Percentiles rank a stretch among this genome's conserved stretches.
Conservation (phyloP, 2,329 filamentous ascomycete genomes). For the Tolypocladium paradoxum region DNA sequence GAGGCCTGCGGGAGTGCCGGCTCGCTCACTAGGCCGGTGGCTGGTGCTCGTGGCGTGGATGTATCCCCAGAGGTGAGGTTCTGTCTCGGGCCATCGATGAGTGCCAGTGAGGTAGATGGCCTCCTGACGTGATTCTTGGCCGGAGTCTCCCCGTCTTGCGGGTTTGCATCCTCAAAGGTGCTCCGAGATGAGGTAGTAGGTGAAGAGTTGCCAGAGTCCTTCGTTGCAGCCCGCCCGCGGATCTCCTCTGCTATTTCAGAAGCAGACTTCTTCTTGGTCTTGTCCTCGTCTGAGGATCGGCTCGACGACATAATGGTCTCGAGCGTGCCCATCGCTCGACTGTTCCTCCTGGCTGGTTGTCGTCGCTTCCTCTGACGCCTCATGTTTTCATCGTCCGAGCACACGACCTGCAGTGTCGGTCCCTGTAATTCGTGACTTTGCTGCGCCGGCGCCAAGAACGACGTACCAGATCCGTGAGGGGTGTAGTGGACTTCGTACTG, state of each 20-base stretch:
- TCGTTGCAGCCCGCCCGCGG: conserved; percentile 34
- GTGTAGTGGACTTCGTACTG: conserved; percentile 56
- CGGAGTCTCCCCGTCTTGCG: conserved; percentile 7
- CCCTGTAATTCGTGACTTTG: conserved; percentile 26
- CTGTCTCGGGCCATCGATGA: conserved; percentile 25
- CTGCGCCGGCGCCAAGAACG: conserved; percentile 27
- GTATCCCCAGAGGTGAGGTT: conserved; percentile 16
- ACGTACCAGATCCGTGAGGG: conserved; percentile 47
- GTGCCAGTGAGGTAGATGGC: conserved; percentile 22
- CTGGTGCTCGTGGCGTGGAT: conserved; percentile 21
- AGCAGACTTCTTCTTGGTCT: conserved; percentile 47
- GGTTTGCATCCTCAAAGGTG: conserved; percentile 16
- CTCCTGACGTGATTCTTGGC: conserved; percentile 13
- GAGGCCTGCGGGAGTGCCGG: conserved; percentile 49
- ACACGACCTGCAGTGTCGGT: conserved; percentile 46
- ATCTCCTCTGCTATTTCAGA: conserved; percentile 44
- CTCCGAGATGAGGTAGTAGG: conserved; percentile 18
- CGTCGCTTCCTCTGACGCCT: conserved; percentile 29
- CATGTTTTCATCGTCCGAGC: conserved; percentile 42
- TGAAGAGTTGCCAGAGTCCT: conserved; percentile 21
- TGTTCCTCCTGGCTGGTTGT: conserved; percentile 32
- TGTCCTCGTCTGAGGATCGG: conserved; percentile 52
- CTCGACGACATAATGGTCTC: conserved; percentile 59
- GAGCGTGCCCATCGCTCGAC: conserved; percentile 48
- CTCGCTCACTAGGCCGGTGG: conserved; percentile 38